phyloP scores from a whole-genome alignment of 202 grass and related monocot genomes.

The Dendrocalamus latiflorus region DNA sequence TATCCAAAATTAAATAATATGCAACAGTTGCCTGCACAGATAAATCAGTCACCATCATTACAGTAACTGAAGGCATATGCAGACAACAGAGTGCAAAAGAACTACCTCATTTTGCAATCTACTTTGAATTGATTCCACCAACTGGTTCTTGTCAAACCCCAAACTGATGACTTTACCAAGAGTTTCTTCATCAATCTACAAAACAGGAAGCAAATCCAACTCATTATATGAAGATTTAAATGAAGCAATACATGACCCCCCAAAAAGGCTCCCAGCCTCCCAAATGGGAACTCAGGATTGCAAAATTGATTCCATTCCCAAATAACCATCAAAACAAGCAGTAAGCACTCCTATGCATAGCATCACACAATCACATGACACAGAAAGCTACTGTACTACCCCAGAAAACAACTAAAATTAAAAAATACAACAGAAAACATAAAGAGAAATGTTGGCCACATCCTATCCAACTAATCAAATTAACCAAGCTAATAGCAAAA shows the following conservation, averaged over 20 bases:
- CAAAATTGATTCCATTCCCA: neutral
- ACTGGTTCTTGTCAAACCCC: conserved; percentile 69
- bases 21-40: conserved; percentile 80
- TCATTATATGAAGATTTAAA: neutral
- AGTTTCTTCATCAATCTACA: conserved; percentile 85
- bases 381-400: neutral
- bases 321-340: neutral
- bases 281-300: neutral
- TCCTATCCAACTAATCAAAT: neutral
- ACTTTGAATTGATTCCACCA: conserved; percentile 79
- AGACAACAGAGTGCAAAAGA: neutral
- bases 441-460: neutral
- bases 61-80: neutral
- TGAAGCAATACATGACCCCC: neutral
- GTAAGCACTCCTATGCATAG: neutral
- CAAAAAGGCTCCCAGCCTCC: neutral
- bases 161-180: conserved; percentile 76
- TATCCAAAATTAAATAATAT: conserved; percentile 92
- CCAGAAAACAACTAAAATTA: neutral
- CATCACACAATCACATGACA: neutral
- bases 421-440: neutral
- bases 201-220: neutral
- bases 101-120: conserved; percentile 93
- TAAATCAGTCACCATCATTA: conserved; percentile 16
- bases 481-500: neutral